A percentile compares a stretch with the other conserved stretches of the same genome.
phyloP scores from a whole-genome alignment of 495 filamentous ascomycete genomes.

The Saxophila tyrrhenica region DNA sequence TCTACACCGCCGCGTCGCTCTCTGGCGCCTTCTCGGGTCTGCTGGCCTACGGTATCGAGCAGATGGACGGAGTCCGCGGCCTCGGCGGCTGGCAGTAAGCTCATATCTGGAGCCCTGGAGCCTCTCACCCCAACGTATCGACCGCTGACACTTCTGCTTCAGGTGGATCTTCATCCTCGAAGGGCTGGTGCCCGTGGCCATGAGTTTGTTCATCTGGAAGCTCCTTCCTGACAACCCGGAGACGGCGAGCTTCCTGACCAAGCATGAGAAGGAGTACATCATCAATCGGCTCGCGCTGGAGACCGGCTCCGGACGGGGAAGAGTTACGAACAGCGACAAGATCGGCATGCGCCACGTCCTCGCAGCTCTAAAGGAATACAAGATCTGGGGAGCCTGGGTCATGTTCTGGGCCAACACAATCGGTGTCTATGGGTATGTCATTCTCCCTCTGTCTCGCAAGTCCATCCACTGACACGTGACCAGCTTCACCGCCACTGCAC shows the following conservation, averaged over 20 bases:
- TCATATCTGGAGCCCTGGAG: not conserved
- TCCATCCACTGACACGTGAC: not conserved
- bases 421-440: constrained; percentile 3
- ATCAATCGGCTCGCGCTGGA: constrained; percentile 44
- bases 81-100: constrained; percentile 39
- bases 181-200: constrained; percentile 46
- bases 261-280: constrained; percentile 28
- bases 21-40: constrained; percentile 61
- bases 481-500: constrained; percentile 59
- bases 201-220: constrained; percentile 50
- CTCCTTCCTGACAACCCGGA: constrained; percentile 56
- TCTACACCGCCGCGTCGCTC: constrained; percentile 56
- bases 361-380: constrained; percentile 6
- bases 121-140: not conserved
- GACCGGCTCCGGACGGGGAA: constrained; percentile 6
- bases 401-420: constrained; percentile 11
- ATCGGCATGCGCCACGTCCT: constrained; percentile 2
- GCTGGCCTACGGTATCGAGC: constrained; percentile 54
- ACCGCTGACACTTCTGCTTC: not conserved
- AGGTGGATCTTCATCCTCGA: constrained; percentile 52
- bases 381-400: constrained; percentile 7
- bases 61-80: constrained; percentile 51
- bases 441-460: not conserved
- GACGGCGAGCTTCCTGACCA: constrained; percentile 43
- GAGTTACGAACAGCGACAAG: constrained; percentile 13